phyloP scores from a whole-genome alignment of 192 early-diverging fungal genomes.

The Coemansia aciculifera region DNA sequence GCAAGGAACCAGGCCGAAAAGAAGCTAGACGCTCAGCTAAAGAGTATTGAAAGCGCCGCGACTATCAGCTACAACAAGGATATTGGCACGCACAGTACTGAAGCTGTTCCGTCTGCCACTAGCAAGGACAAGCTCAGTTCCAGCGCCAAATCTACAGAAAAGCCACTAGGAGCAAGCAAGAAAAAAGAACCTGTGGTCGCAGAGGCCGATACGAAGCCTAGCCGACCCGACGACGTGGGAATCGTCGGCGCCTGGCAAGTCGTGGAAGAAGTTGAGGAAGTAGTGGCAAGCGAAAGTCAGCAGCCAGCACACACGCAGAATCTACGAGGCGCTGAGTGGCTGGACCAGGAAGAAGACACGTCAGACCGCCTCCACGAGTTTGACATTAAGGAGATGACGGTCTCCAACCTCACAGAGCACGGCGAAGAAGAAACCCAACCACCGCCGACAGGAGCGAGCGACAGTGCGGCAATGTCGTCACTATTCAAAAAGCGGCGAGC shows the following conservation, averaged over 20 bases:
- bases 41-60: conserved; percentile 65
- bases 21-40: conserved; percentile 61
- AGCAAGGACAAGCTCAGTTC: background rate
- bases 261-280: conserved; percentile 22
- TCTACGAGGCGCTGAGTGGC: conserved; percentile 29
- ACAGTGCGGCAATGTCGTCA: background rate
- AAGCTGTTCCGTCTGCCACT: background rate
- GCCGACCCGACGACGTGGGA: conserved; percentile 29
- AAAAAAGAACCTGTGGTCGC: background rate
- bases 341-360: conserved; percentile 32
- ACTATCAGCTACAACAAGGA: conserved; percentile 30
- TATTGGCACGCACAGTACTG: conserved; percentile 1
- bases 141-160: background rate
- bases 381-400: conserved; percentile 41
- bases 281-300: background rate
- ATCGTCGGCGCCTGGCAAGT: conserved; percentile 48
- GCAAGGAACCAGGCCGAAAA: conserved; percentile 58
- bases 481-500: conserved; percentile 48
- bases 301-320: background rate
- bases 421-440: background rate
- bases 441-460: background rate
- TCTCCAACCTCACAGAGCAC: background rate
- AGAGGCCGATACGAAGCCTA: background rate
- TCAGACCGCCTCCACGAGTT: conserved; percentile 15
- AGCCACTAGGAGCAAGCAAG: background rate